Evolutionary conservation across 2,329 filamentous ascomycete species (phyloP), one percentile per base, ranked within the genome.

Genomic region (Cladosporium sp.): DNA sequence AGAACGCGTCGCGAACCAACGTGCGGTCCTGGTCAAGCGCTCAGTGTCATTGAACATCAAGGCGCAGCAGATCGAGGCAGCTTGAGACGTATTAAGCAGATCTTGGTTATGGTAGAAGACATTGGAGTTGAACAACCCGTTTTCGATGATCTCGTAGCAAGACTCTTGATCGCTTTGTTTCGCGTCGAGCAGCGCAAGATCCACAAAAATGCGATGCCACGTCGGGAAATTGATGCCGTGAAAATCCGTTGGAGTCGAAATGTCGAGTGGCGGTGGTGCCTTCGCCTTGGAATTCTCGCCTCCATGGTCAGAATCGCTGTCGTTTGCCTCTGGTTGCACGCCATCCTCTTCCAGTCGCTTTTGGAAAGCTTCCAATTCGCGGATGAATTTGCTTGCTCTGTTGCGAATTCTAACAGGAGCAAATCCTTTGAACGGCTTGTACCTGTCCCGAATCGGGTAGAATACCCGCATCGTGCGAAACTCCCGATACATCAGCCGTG

Each of bases 191-290:
- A 96, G 77, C 3, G 90, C 87, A 66, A 95, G 95, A 63, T 93
- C 87, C 34, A 95, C 79, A 66, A 98, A 95, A 1, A 95, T 78
- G 60, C 95, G 87, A 3, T 96, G 79, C 93, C 93, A 98, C 43
- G 83, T 79, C 54, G 84, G 77, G 64, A 97, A 95, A 0, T 83
- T 75, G 43, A 97, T 87, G 7, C 86, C 87, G 59, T 89, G 85
- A 64, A 89, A 91, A 54, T 78, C 75, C 43, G 69, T 69, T 2
- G 80, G 79, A 35, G 77, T 51, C 9, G 41, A 38, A 22, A 43
- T 19, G 9, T 53, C 51, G 16, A 52, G 35, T 9, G 49, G 49
- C 18, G 49, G 49, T 14, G 51, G 51, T 10, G 37, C 51, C 18
- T 52, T 32, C 31, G 59, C 56, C 19, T 49, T 50, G 14, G 31